Conservation (phyloP, 768 basidiomycete species). For the Podaxis mareebaensis region DNA sequence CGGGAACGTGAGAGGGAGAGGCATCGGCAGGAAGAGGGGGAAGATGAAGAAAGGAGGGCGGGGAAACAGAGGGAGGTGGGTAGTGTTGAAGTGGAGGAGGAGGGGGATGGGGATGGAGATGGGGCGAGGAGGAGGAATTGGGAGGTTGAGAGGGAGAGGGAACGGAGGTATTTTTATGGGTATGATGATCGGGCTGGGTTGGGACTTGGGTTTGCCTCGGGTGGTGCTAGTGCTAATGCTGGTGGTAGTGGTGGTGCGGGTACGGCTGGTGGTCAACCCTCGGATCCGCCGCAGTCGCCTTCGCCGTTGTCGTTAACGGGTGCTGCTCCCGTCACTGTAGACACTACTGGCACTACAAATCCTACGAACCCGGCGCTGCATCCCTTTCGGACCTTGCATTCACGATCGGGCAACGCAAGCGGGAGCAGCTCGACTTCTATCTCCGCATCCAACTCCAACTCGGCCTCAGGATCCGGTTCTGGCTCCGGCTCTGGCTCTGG, state of each 20-base stretch:
- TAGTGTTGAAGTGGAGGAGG: background rate
- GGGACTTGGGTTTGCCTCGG: background rate
- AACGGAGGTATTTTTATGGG: constrained; percentile 9
- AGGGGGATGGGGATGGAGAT: constrained; percentile 8
- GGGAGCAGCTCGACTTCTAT: background rate
- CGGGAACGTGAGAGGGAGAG: constrained; percentile 15
- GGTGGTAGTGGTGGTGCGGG: background rate
- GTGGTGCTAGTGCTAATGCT: background rate
- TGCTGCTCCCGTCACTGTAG: background rate
- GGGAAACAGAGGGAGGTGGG: background rate
- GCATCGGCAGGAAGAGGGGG: constrained; percentile 17
- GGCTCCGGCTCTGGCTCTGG: background rate
- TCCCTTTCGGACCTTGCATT: constrained; percentile 7
- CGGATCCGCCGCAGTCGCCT: background rate
- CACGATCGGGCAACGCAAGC: background rate
- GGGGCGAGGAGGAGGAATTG: background rate
- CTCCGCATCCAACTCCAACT: background rate
- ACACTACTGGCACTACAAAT: background rate
- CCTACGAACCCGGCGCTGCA: background rate
- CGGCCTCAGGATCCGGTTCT: background rate
- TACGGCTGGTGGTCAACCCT: background rate
- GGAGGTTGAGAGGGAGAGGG: constrained; percentile 12
- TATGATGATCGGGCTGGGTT: background rate
- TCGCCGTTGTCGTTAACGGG: background rate
- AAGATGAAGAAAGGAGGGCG: background rate